Evolutionary conservation across 305 asterid species (phyloP), one percentile per base, ranked within the genome.

Genomic region (Striga hermonthica): DNA sequence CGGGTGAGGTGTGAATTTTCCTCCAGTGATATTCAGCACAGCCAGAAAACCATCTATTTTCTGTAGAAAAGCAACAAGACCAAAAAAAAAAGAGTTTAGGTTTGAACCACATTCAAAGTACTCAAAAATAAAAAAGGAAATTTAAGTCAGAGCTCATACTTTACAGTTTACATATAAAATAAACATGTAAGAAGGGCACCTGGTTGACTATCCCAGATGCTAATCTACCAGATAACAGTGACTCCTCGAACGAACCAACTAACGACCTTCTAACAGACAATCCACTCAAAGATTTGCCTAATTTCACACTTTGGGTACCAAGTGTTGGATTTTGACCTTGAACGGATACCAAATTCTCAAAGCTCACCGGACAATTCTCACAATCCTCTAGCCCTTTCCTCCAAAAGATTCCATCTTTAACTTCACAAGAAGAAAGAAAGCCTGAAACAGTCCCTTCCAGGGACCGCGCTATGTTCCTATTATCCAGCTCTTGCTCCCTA

Each of bases 231-330:
- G 98, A 91, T 73, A 91, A 77, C 55, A 91, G 79, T 9, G 98
- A 91, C 76, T 89, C 98, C 81, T 89, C 98, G 50, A 91, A 91
- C 49, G 98, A 91, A 77, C 96, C 98, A 75, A 91, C 88, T 80
- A 88, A 80, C 36, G 98, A 91, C 77, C 90, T 86, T 72, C 79
- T 79, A 37, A 91, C 94, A 6, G 90, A 81, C 64, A 83, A 79
- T 62, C 94, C 98, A 67, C 94, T 78, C 36, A 78, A 78, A 64
- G 69, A 71, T 81, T 82, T 81, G 66, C 86, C 82, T 16, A 83
- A 70, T 78, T 86, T 84, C 41, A 76, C 76, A 78, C 67, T 76
- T 49, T 78, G 95, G 73, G 79, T 14, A 28, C 72, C 61, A 68
- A 47, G 60, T 58, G 65, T 67, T 22, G 81, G 56, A 74, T 73